These are phyloP conservation scores for Colletotrichum somersetense DNA, from an alignment of 2,329 filamentous ascomycete genomes.

Conservation along the genomic window DNA sequence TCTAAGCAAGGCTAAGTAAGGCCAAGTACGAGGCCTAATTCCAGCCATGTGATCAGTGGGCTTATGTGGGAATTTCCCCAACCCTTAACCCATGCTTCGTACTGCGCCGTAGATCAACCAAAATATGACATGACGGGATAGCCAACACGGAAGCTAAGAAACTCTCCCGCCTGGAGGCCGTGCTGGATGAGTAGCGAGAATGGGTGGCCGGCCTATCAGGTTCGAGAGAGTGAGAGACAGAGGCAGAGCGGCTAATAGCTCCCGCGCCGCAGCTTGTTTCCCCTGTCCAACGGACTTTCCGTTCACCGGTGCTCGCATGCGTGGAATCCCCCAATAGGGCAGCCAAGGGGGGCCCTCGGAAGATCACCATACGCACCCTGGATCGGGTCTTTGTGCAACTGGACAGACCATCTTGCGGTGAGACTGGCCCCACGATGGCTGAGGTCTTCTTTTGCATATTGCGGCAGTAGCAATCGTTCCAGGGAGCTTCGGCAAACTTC, in stretches of 20 bases:
- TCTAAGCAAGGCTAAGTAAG: not conserved
- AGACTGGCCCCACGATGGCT: constrained; percentile 16
- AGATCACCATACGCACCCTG: constrained; percentile 38
- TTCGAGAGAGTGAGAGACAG: not conserved
- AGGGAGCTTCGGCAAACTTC: constrained; percentile 21
- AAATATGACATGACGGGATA: not conserved
- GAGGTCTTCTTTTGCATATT: not conserved
- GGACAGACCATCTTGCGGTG: constrained; percentile 30
- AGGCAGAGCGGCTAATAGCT: not conserved
- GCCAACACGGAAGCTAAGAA: not conserved
- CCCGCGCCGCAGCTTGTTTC: constrained; percentile 2
- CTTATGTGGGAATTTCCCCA: not conserved
- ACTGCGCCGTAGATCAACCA: not conserved
- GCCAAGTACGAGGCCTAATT: not conserved
- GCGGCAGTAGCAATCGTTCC: too few species aligned
- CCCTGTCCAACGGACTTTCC: constrained; percentile 17
- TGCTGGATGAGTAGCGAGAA: not conserved
- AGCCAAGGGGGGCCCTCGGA: constrained; percentile 12
- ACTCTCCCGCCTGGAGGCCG: not conserved
- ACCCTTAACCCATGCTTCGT: not conserved
- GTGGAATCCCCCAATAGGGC: constrained; percentile 33
- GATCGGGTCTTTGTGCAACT: constrained; percentile 11
- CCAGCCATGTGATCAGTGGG: not conserved
- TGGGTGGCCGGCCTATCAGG: constrained; percentile 19
- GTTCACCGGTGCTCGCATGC: constrained; percentile 14